A percentile compares a stretch with the other conserved stretches of the same genome.
Conservation (phyloP, 306 rosid genomes). For the Dicorynia guianensis region DNA sequence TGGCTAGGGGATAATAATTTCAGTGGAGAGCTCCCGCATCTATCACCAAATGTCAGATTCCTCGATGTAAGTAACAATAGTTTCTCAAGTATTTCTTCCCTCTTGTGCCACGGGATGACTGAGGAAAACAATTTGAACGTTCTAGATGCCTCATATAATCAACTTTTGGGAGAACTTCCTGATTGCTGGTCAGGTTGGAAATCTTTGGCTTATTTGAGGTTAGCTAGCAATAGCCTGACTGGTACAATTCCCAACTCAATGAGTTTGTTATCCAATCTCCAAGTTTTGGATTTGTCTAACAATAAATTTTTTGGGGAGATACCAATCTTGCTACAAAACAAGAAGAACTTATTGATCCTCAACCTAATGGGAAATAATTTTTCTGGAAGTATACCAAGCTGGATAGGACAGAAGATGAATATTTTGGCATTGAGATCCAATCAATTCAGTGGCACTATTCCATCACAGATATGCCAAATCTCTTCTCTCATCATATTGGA, state of each 20-base stretch:
- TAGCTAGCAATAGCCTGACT: no score
- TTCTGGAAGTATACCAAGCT: constrained; percentile 34
- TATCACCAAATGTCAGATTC: no score
- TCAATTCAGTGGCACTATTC: constrained; percentile 37
- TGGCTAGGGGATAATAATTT: no score
- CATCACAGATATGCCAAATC: constrained; percentile 24
- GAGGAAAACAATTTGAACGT: no score
- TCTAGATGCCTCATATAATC: no score
- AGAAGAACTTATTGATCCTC: constrained; percentile 18
- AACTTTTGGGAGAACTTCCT: no score
- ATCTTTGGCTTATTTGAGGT: no score
- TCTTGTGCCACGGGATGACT: no score
- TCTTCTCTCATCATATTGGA: constrained; percentile 37
- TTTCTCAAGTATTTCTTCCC: no score
- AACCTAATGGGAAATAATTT: constrained; percentile 29
- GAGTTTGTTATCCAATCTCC: constrained; percentile 10
- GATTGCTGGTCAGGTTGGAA: no score
- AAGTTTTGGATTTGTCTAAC: constrained; percentile 3
- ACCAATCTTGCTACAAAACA: constrained; percentile 24
- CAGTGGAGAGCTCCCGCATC: no score
- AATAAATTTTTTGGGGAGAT: constrained; percentile 32
- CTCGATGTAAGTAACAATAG: no score
- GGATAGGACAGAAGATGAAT: constrained; percentile 10
- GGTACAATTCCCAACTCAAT: constrained; percentile 37
- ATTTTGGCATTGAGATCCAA: constrained; percentile 38